phyloP scores from a whole-genome alignment of 805 yeast genomes.

The Candida tammaniensis region DNA sequence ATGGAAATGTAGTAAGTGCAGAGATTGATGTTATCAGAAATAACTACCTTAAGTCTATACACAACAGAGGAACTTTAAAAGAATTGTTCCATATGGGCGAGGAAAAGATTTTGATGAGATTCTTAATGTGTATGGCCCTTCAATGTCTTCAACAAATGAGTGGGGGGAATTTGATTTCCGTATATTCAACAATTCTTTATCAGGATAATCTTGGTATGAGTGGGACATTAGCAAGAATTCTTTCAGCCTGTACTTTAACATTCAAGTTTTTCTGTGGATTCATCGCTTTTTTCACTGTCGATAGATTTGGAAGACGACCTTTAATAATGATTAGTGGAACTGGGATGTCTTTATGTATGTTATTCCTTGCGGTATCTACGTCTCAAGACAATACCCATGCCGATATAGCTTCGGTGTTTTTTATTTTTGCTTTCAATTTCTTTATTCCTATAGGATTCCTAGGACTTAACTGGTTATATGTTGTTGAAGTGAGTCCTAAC shows the following conservation, averaged over 20 bases:
- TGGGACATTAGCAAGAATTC: conserved; percentile 32
- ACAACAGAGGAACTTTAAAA: conserved; percentile 20
- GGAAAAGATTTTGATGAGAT: conserved; percentile 44
- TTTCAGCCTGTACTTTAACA: conserved; percentile 42
- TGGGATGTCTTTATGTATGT: conserved; percentile 43
- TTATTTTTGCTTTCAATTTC: conserved; percentile 45
- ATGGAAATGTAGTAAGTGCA: conserved; percentile 17
- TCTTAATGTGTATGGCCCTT: conserved; percentile 36
- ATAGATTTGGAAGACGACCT: conserved; percentile 36
- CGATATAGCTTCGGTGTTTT: conserved; percentile 27
- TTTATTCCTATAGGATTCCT: conserved; percentile 28
- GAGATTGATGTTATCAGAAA: conserved; percentile 14
- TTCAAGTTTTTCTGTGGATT: conserved; percentile 37
- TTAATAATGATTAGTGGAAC: conserved; percentile 35
- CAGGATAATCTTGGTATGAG: conserved; percentile 41
- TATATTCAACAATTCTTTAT: conserved; percentile 39
- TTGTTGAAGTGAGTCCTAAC: conserved; percentile 56
- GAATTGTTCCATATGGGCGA: conserved; percentile 36
- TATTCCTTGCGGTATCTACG: conserved; percentile 52
- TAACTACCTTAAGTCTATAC: conserved; percentile 2
- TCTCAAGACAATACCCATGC: conserved; percentile 3
- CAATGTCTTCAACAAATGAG: conserved; percentile 47
- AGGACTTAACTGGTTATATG: conserved; percentile 48
- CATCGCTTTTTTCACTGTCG: conserved; percentile 43
- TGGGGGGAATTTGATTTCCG: conserved; percentile 43